Conservation (phyloP, 495 filamentous ascomycete genomes). For the Penicillium malachiteum region DNA sequence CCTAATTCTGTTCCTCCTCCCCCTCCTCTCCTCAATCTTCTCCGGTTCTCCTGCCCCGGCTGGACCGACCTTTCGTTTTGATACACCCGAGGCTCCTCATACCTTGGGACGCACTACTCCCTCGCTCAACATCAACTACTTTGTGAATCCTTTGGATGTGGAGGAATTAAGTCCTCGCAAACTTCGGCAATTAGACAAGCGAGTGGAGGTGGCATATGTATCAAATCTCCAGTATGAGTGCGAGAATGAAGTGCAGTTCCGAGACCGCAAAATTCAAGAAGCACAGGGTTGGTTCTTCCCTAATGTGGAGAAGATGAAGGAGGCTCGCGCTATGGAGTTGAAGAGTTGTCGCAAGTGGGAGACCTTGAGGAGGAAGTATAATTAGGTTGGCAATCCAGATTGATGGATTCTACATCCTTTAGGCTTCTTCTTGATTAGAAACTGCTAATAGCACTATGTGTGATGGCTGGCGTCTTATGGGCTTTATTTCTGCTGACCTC, state of each 20-base stretch:
- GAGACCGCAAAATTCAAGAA: conserved; percentile 67
- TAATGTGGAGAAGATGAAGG: conserved; percentile 73
- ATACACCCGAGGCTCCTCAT: conserved; percentile 63
- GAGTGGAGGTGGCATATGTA: conserved; percentile 72
- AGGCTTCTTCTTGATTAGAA: conserved; percentile 6
- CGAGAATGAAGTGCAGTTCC: conserved; percentile 62
- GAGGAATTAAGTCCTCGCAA: conserved; percentile 63
- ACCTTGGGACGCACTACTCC: conserved; percentile 71
- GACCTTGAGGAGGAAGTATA: conserved; percentile 39
- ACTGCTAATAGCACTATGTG: conserved; percentile 21
- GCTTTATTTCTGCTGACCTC: conserved; percentile 8
- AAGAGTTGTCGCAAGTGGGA: conserved; percentile 55
- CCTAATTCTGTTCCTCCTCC: conserved; percentile 83
- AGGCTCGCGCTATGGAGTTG: conserved; percentile 60
- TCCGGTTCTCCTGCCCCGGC: conserved; percentile 55
- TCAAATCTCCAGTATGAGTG: conserved; percentile 64
- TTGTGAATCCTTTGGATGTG: conserved; percentile 75
- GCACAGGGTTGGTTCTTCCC: conserved; percentile 88
- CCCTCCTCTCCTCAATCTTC: conserved; percentile 79
- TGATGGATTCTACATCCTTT: conserved; percentile 4
- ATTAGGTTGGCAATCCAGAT: conserved; percentile 4
- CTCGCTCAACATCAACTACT: conserved; percentile 75
- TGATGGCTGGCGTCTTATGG: conserved; percentile 24
- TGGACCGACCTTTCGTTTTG: conserved; percentile 70
- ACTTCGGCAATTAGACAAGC: conserved; percentile 69